phyloP scores from a whole-genome alignment of 352 stramenopile genomes.

The Pythium aphanidermatum region DNA sequence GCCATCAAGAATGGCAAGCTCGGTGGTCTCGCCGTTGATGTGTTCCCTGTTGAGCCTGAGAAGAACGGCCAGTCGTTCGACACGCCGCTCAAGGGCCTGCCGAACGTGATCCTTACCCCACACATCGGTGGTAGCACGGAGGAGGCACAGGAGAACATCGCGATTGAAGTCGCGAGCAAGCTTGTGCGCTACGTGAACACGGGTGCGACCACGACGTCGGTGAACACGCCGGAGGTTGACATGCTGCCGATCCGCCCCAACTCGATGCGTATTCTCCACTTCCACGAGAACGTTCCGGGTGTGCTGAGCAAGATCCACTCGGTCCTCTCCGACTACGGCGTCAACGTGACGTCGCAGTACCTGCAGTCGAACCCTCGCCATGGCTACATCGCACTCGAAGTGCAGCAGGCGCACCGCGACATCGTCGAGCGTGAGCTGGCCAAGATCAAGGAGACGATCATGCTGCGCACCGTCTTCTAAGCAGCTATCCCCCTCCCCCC shows the following conservation, averaged over 20 bases:
- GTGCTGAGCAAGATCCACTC: constrained; percentile 84
- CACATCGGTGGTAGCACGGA: constrained; percentile 95
- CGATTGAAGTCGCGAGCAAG: constrained; percentile 74
- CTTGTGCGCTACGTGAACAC: constrained; percentile 81
- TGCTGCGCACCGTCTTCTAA: constrained; percentile 74
- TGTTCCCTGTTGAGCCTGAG: constrained; percentile 86
- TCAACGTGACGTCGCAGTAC: constrained; percentile 85
- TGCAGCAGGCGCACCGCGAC: constrained; percentile 77
- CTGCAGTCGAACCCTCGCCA: constrained; percentile 75
- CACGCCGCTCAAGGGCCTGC: constrained; percentile 84
- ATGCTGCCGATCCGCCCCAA: constrained; percentile 66
- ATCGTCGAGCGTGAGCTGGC: constrained; percentile 71
- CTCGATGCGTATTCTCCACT: constrained; percentile 83
- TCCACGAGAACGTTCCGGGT: constrained; percentile 83
- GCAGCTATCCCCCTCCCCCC: not conserved
- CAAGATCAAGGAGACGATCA: constrained; percentile 86
- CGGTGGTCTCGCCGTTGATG: constrained; percentile 77
- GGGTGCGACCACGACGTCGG: constrained; percentile 69
- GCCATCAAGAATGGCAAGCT: constrained; percentile 86
- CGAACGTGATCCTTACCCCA: constrained; percentile 92
- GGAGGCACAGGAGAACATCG: constrained; percentile 93
- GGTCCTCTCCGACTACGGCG: constrained; percentile 74
- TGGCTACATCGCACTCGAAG: constrained; percentile 78
- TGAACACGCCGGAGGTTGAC: constrained; percentile 78
- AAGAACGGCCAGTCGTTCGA: constrained; percentile 83